Percentiles rank a stretch among this genome's conserved stretches.
Conservation (phyloP, 2,329 filamentous ascomycete genomes). For the Phaeosphaeriaceae sp. region DNA sequence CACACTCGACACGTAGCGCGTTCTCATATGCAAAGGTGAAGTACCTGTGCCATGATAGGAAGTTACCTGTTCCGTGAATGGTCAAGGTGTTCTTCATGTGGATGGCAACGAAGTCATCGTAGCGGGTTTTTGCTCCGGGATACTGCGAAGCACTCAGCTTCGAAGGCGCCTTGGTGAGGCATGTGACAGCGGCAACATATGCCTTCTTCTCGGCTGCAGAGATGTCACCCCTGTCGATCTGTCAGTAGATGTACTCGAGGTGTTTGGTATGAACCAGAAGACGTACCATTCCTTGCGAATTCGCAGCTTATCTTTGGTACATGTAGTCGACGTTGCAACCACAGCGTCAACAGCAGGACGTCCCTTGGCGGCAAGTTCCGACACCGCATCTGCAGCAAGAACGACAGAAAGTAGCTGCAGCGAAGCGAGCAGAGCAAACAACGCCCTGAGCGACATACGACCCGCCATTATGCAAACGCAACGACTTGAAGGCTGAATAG, state of each 20-base stretch:
- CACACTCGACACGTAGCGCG: constrained; percentile 53
- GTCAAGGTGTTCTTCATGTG: constrained; percentile 47
- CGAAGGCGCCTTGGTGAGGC: constrained; percentile 35
- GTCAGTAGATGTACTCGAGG: background rate
- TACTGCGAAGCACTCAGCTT: constrained; percentile 28
- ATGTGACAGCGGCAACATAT: constrained; percentile 49
- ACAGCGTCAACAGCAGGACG: constrained; percentile 35
- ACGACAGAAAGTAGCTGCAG: constrained; percentile 28
- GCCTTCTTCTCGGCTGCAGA: constrained; percentile 39
- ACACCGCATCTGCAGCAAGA: constrained; percentile 35
- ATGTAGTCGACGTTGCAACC: constrained; percentile 37
- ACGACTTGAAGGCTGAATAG: background rate
- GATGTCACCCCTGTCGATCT: constrained; percentile 21
- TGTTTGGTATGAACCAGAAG: background rate
- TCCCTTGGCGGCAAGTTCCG: constrained; percentile 36
- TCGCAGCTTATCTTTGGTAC: constrained; percentile 40
- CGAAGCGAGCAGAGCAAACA: constrained; percentile 31
- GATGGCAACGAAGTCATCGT: constrained; percentile 47
- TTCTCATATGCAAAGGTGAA: constrained; percentile 53
- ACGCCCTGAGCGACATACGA: constrained; percentile 19
- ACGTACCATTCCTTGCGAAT: constrained; percentile 41
- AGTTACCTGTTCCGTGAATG: constrained; percentile 48
- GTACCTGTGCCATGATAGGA: constrained; percentile 54
- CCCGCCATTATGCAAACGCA: constrained; percentile 22
- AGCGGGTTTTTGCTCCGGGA: constrained; percentile 43